Conservation (phyloP, 2,329 filamentous ascomycete genomes). For the Xylariales sp. region DNA sequence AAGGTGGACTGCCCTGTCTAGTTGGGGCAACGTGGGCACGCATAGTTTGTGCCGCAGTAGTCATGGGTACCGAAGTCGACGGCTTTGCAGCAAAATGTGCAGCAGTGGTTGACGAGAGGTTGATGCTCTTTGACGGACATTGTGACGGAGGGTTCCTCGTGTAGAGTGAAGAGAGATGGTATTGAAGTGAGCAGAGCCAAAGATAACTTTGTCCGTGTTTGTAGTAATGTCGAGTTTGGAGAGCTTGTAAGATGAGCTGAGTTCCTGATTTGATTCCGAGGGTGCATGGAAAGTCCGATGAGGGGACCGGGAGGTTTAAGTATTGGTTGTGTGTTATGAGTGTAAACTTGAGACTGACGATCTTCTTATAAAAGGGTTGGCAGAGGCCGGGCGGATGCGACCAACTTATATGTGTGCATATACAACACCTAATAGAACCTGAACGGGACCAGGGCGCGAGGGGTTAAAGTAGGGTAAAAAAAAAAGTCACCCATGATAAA, state of each 20-base stretch:
- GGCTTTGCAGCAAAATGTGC: conserved; percentile 47
- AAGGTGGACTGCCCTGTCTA: conserved; percentile 15
- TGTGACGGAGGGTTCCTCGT: conserved; percentile 19
- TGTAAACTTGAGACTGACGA: conserved; percentile 14
- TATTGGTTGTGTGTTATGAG: conserved; percentile 5
- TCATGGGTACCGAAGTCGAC: conserved; percentile 47
- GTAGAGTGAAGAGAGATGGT: too few species aligned
- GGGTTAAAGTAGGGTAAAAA: neutral
- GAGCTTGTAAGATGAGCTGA: neutral
- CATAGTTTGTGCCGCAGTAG: conserved; percentile 36
- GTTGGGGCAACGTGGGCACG: conserved; percentile 40
- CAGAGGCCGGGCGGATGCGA: conserved; percentile 15
- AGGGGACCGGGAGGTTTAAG: conserved; percentile 11
- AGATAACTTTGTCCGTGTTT: too few species aligned
- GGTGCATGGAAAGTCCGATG: conserved; percentile 6
- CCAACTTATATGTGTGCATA: conserved; percentile 14
- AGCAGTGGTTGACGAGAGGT: conserved; percentile 45
- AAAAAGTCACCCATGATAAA: conserved; percentile 1
- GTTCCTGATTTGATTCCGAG: neutral
- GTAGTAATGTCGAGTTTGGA: too few species aligned
- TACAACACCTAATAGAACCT: neutral
- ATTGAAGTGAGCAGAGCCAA: too few species aligned
- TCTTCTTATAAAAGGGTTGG: conserved; percentile 11
- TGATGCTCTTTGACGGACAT: conserved; percentile 40
- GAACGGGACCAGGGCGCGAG: neutral